Evolutionary conservation across 306 rosid species (phyloP), one percentile per base, ranked within the genome.

Genomic region (Canavalia ensiformis): DNA sequence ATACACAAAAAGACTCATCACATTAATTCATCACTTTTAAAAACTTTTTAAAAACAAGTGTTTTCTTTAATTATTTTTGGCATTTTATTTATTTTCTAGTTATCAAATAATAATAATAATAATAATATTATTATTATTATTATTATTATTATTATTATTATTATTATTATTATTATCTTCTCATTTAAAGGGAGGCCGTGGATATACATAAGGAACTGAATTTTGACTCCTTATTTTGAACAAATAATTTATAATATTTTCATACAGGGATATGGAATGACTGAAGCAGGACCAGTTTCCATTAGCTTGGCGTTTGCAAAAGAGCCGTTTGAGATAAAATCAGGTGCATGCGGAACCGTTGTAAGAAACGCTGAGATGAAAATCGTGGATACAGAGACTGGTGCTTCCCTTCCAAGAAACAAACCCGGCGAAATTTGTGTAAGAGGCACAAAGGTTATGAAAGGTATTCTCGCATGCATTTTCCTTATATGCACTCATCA

Each of bases 231-330:
- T 18, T 18, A 18, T 18, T 18, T 18, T 18, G 25, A 18, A 18
- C 25, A 2, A 30, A 37, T 2, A 60, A 4, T 18, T 31, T 60
- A 33, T 13, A 39, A 39, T 58, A 25, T 44, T 67, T 18, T 42
- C 4, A 18, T 8, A 30, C 70, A 94, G 98, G 98, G 98, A 18
- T 92, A 92, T 41, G 98, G 98, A 2, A 92, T 94, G 97, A 94
- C 98, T 1, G 98, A 94, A 80, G 92, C 90, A 1, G 97, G 98
- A 0, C 91, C 94, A 7, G 62, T 92, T 3, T 9, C 90, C 0
- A 88, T 94, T 81, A 89, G 94, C 55, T 31, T 92, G 64, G 89
- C 97, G 30, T 92, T 92, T 81, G 95, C 97, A 3, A 92, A 92
- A 65, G 92, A 92, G 54, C 81, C 90, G 2, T 84, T 76, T 1